Evolutionary conservation across 352 stramenopile genomes (phyloP), one percentile per base, ranked within the genome.

Genomic region (Phytophthora pisi): DNA sequence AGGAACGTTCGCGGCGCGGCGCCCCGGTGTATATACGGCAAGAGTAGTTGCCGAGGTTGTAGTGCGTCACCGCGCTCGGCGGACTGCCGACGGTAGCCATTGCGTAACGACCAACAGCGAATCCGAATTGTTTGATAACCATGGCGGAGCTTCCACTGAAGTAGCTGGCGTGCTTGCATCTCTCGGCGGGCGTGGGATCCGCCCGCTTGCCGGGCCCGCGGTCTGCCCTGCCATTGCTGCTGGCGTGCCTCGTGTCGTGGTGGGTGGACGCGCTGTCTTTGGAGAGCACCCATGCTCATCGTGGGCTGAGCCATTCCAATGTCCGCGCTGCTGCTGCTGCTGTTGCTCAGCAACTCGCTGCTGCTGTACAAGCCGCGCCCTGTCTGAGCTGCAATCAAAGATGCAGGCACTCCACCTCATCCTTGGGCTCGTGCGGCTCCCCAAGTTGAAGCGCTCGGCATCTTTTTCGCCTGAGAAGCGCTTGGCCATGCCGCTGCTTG

Each of bases 81-180:
- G 46, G 26, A 18, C 38, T 45, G 24, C 24, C 31, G 51, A 50
- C 24, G 24, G 34, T 59, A 68, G 51, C 51, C 51, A 50, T 69
- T 61, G 38, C 54, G 31, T 66, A 70, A 66, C 40, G 42, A 57
- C 15, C 24, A 56, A 57, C 8, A 69, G 40, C 34, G 40, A 58
- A 54, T 52, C 64, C 36, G 31, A 73, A 61, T 55, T 68, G 56
- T 71, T 71, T 71, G 62, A 63, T 71, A 67, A 68, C 26, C 67
- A 67, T 71, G 55, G 43, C 34, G 53, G 43, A 58, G 49, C 13
- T 70, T 61, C 61, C 43, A 54, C 16, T n/a, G 60, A 70, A 18
- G 53, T 74, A 74, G 56, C 11, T 74, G 61, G 26, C 66, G 61
- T 70, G 61, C 61, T 38, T 36, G 47, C 54, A 38, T 13, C 28